Conservation (phyloP, 108 stramenopile species). For the Cylindrotheca fusiformis region DNA sequence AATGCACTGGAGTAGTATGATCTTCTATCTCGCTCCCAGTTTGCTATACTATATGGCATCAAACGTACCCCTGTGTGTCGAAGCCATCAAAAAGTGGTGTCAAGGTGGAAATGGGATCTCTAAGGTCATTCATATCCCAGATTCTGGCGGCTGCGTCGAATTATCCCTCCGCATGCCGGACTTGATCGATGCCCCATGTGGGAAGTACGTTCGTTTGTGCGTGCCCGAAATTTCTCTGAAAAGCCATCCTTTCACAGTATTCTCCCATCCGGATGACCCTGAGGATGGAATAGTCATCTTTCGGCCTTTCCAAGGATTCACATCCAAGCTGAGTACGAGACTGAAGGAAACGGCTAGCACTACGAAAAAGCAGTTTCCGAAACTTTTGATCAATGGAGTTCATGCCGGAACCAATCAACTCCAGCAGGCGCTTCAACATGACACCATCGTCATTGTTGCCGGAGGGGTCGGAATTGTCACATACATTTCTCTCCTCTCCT, state of each 20-base stretch:
- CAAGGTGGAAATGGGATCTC: conserved; percentile 2
- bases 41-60: conserved; percentile 36
- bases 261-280: not conserved
- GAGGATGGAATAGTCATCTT: not conserved
- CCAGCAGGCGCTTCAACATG: not conserved
- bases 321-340: not conserved
- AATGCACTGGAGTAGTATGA: conserved; percentile 37
- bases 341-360: not conserved
- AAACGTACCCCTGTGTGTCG: conserved; percentile 26
- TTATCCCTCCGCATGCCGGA: not conserved
- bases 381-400: not conserved
- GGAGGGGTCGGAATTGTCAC: conserved; percentile 8
- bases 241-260: conserved; percentile 12
- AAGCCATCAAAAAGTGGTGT: not conserved
- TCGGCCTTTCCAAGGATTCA: not conserved
- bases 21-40: conserved; percentile 36
- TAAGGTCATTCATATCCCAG: not conserved
- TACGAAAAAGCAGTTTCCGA: not conserved
- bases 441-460: conserved; percentile 4
- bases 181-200: not conserved
- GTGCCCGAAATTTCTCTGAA: conserved; percentile 3
- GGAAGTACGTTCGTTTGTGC: not conserved
- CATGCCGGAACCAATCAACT: not conserved
- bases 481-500: conserved; percentile 2
- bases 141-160: conserved; percentile 11